Evolutionary conservation across 495 filamentous ascomycete species (phyloP).

Genomic region (Penicillium ochrochloron): DNA sequence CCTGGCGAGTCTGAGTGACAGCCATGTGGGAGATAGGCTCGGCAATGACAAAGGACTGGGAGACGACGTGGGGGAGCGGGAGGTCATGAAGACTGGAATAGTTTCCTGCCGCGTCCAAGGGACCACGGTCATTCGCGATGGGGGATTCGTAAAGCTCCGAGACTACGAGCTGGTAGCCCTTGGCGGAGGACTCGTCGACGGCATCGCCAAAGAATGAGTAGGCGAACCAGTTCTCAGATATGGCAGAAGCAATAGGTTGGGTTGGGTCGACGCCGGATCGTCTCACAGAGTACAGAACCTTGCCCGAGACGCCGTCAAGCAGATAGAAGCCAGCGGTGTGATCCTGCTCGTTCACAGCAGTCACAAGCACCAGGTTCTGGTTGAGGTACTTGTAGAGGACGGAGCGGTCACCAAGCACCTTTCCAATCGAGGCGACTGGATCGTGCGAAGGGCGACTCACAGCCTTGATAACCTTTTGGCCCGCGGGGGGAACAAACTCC

Average conservation of each 20-base stretch:
- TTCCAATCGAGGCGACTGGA: conserved; percentile 91
- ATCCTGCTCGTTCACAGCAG: conserved; percentile 61
- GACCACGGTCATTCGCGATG: conserved; percentile 81
- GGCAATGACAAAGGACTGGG: conserved; percentile 78
- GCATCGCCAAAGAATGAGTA: conserved; percentile 82
- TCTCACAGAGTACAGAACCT: conserved; percentile 69
- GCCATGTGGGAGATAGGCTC: conserved; percentile 76
- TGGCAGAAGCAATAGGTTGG: conserved; percentile 72
- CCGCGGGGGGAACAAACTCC: conserved; percentile 71
- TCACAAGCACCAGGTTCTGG: conserved; percentile 81
- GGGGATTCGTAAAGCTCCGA: conserved; percentile 90
- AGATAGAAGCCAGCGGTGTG: conserved; percentile 72
- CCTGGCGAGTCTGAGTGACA: conserved; percentile 88
- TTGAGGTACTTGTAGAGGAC: conserved; percentile 98
- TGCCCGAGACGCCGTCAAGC: conserved; percentile 84
- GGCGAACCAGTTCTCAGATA: conserved; percentile 95
- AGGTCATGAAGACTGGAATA: conserved; percentile 68
- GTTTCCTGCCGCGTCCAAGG: conserved; percentile 67
- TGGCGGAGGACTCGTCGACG: conserved; percentile 57
- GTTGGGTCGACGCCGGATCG: conserved; percentile 75
- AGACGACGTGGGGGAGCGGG: conserved; percentile 69
- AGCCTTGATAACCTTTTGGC: conserved; percentile 69
- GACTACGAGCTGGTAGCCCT: conserved; percentile 86
- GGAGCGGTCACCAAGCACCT: conserved; percentile 85
- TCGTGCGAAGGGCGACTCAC: conserved; percentile 75